Base-by-base conservation (phyloP, 2,329 filamentous ascomycete genomes). In the Paraphaeosphaeria minitans region DNA sequence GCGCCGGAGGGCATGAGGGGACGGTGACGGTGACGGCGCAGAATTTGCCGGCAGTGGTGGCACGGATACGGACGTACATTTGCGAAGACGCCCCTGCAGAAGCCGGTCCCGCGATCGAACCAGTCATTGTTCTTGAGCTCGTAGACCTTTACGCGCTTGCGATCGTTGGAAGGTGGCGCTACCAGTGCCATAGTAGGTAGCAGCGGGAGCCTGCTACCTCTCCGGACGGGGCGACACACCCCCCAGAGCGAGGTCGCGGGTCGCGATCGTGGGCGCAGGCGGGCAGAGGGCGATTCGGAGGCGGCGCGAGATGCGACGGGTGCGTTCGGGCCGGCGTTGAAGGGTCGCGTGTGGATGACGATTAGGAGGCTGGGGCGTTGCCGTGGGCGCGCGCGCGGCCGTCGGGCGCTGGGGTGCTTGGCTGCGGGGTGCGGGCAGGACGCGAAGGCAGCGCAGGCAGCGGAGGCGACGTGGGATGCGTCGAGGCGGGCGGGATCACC, bases 101-200 rank as follows among this genome's bases (percentile, higher is more conserved):
- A 97, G 63, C 95, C 95, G 49, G 95, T 99, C 65, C 95, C 95
- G 73, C 94, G 86, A 80, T 99, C 95, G 77, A 94, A 97, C 95
- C 95, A 99, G 87, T 98, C 95, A 84, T 96, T 97, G 81, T 97
- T 93, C 78, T 92, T 92, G 72, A 99, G 86, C 83, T 98, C 95
- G 79, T 99, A 99, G 76, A 99, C 95, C 84, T 99, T 99, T 79
- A 98, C 95, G 84, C 95, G 81, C 75, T 82, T 83, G 73, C 80
- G 80, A 71, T 83, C 81, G 69, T 80, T 81, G 66, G 79, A 75
- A 63, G 80, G 78, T 68, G 78, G 75, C 64, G 77, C 71, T 67
- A 74, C 76, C 67, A 73, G 69, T 56, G 75, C 74, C 77, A 78
- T 78, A 67, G 60, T 76, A 63, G 63, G 69, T 53, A 53, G 51